These are phyloP conservation scores for Hirschioporus abietinus DNA, from an alignment of 768 basidiomycete genomes.

Conservation along the genomic window DNA sequence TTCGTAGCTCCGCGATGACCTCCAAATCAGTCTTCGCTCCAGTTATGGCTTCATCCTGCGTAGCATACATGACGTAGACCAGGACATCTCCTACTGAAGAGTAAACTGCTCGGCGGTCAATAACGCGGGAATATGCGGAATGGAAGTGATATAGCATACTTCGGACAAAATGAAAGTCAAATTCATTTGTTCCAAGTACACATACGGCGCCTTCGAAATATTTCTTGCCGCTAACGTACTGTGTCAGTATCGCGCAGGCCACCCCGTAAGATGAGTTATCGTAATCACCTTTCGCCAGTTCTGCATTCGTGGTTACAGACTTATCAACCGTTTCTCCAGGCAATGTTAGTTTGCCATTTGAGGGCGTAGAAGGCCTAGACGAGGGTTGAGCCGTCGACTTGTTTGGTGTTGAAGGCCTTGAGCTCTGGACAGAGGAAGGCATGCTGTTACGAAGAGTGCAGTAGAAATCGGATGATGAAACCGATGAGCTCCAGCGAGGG, in stretches of 20 bases:
- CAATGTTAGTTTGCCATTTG: too few species aligned
- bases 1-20: neutral
- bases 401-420: too few species aligned
- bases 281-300: too few species aligned
- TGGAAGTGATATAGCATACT: neutral
- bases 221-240: neutral
- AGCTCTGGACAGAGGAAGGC: too few species aligned
- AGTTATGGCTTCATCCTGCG: neutral
- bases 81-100: neutral
- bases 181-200: neutral
- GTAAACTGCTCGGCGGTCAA: neutral
- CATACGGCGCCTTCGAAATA: neutral
- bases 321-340: too few species aligned
- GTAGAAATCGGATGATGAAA: too few species aligned
- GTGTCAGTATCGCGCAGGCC: neutral
- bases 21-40: neutral
- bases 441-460: too few species aligned
- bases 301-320: too few species aligned
- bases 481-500: too few species aligned
- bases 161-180: neutral
- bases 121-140: neutral
- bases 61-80: neutral
- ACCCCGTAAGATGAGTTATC: too few species aligned
- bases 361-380: too few species aligned
- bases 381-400: too few species aligned